Evolutionary conservation across 2,329 filamentous ascomycete genomes (phyloP), one percentile per base, ranked within the genome.

Genomic region (Xylariomycetidae sp.): DNA sequence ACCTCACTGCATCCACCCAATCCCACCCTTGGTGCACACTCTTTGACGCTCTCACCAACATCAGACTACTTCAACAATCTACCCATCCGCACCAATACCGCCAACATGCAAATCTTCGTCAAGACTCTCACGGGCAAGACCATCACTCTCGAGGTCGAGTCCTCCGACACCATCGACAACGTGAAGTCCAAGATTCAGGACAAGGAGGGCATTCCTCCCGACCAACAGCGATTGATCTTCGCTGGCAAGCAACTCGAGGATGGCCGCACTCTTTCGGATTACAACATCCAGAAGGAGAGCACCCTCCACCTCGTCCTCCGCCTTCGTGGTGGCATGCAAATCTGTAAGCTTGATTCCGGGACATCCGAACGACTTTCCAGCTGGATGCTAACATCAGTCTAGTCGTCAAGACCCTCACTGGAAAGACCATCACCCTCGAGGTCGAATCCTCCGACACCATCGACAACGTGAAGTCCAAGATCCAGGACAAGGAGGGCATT

Each of bases 401-500:
- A 63, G 60, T 87, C 54, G 82, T 87, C 57, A 87, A 87, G 72
- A 87, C 82, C 10, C 64, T 95, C 39, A 95, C 89, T 60, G 88
- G 88, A 52, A 95, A 95, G 74, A 95, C 88, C 32, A 94, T 94
- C 58, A 94, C 88, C 6, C 72, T 93, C 2, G 87, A 93, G 67
- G 86, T 93, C 1, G 86, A 93, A 61, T 88, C 82, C 0, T 85
- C 79, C 1, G 88, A 94, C 52, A 94, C 88, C 25, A 94, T 94
- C 63, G 88, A 95, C 71, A 95, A 95, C 43, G 89, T 95, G 24
- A 95, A 95, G 79, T 79, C 75, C 31, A 95, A 95, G 76, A 95
- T 95, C 26, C 89, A 95, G 64, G 89, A 95, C 57, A 95, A 95
- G 77, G 89, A 95, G 65, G 89, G 89, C 17, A 95, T 95, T 36